Evolutionary conservation across 306 rosid species (phyloP).

Genomic region (Chamaecrista fasciculata): DNA sequence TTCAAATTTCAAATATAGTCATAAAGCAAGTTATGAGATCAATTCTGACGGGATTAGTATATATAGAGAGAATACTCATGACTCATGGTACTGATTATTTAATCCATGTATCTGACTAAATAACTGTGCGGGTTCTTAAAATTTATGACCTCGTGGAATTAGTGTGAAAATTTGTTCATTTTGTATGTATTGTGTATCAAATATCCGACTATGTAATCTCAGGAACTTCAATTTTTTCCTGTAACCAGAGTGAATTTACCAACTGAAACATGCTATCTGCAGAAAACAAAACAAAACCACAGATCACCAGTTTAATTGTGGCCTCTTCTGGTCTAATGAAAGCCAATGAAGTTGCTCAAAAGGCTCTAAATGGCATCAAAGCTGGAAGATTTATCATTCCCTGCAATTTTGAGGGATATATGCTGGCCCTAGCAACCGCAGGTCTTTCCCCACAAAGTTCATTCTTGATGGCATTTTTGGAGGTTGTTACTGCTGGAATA

Average conservation of each 20-base stretch:
- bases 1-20: neutral
- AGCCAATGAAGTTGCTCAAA: slow-evolving; percentile 83
- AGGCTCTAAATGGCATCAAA: slow-evolving; percentile 73
- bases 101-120: neutral
- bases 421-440: slow-evolving; percentile 69
- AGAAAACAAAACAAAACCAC: slow-evolving; percentile 75
- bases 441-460: slow-evolving; percentile 93
- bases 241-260: slow-evolving; percentile 2
- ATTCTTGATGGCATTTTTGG: slow-evolving; percentile 71
- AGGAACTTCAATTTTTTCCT: slow-evolving; percentile 4
- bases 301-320: slow-evolving; percentile 67
- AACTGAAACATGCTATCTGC: slow-evolving; percentile 29
- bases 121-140: neutral
- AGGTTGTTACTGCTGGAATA: slow-evolving; percentile 61
- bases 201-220: neutral
- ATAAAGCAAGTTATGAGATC: slow-evolving; percentile 3
- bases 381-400: slow-evolving; percentile 61
- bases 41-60: slow-evolving; percentile 4
- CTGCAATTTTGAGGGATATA: slow-evolving; percentile 78
- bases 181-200: neutral
- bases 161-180: slow-evolving; percentile 14
- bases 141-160: neutral
- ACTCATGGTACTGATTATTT: neutral
- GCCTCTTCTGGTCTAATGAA: slow-evolving; percentile 71
- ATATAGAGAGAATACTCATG: slow-evolving; percentile 2